Base-by-base conservation (phyloP, 2,329 filamentous ascomycete genomes). In the Xylariaceae sp. region DNA sequence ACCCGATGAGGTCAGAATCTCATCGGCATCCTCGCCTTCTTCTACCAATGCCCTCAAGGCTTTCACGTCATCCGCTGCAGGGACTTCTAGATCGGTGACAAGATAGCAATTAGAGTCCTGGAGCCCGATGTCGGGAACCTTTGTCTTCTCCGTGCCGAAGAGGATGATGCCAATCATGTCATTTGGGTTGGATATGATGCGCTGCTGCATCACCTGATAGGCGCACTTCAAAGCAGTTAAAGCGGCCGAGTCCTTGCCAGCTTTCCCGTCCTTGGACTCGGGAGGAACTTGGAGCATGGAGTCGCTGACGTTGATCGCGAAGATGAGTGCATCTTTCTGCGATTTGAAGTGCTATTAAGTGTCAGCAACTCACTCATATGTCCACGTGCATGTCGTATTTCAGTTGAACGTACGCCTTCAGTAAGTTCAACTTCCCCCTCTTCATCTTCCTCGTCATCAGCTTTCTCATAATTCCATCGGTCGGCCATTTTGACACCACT, bases 81-180 rank as follows among this genome's bases (percentile, higher is more conserved):
- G 94, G 1, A 97, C 79, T 69, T 96, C 89, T 3, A 99, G 82
- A 69, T 97, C 91, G 7, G 86, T 88, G 61, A 96, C 86, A 2
- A 97, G 81, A 70, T 97, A 97, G 76, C 93, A 97, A 72, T 97
- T 88, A 1, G 92, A 91, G 69, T 96, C 97, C 18, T 80, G 78
- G 35, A 75, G 77, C 51, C 81, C 84, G 59, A 85, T 82, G 50
- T 87, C 86, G 13, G 60, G 57, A 13, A 58, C 35, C 35, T 57
- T 57, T 9, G 58, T 60, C 47, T 63, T 55, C 23, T 86, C 81
- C 0, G 94, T 99, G 7, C 92, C 92, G 71, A 95, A 99, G 0
- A 99, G 80, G 44, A 99, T 74, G 30, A 99, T 88, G 1, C 93
- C 92, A 83, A 99, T 97, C 90, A 97, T 95, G 63, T 99, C 94